Percentiles rank a stretch among this genome's conserved stretches.
Conservation (phyloP, 345 rosid species). For the Murraya paniculata region DNA sequence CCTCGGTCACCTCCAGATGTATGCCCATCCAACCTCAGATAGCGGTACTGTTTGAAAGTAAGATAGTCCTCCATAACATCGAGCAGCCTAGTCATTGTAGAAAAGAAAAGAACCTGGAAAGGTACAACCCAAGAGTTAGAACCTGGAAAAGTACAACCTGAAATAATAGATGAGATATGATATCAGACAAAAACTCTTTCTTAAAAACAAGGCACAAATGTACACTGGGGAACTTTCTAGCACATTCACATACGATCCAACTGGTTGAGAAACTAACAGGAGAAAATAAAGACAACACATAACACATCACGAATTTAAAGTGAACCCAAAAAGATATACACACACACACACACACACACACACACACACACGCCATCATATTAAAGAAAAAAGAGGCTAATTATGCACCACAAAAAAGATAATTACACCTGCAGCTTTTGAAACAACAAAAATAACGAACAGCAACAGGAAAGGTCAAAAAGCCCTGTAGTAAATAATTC, state of each 20-base stretch:
- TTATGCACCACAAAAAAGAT: conserved; percentile 9
- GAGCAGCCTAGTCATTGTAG: conserved; percentile 96
- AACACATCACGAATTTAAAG: neutral
- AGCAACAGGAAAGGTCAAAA: neutral
- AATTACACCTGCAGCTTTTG: neutral
- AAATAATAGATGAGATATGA: neutral
- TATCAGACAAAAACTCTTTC: neutral
- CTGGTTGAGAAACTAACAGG: neutral
- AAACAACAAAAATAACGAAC: neutral
- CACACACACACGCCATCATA: neutral
- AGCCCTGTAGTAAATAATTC: neutral
- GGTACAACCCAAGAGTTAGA: conserved; percentile 6
- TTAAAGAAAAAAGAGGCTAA: neutral
- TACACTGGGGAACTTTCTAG: neutral
- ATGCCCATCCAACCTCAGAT: conserved; percentile 94
- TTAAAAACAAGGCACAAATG: neutral
- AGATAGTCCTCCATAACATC: conserved; percentile 98
- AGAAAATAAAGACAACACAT: neutral
- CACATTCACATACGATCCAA: neutral
- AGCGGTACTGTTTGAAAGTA: conserved; percentile 56
- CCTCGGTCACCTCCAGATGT: conserved; percentile 94
- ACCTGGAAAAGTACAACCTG: neutral
- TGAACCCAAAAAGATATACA: neutral
- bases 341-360: neutral
- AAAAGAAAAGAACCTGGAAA: conserved; percentile 86